phyloP scores from a whole-genome alignment of 2,329 filamentous ascomycete genomes.

The Paramyrothecium roridum region DNA sequence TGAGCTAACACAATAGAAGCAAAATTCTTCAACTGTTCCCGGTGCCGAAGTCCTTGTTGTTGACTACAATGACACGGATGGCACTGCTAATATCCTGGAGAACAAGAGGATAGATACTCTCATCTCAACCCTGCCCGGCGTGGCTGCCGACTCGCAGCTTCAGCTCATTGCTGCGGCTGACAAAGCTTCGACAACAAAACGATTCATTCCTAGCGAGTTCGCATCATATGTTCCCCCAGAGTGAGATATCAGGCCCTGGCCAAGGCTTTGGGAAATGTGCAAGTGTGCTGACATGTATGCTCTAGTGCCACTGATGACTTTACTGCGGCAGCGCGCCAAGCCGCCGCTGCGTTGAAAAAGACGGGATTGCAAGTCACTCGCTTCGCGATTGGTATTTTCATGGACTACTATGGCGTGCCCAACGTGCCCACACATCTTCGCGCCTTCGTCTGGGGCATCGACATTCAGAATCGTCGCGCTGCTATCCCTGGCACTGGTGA shows the following conservation, averaged over 20 bases:
- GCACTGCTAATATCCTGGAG: conserved; percentile 18
- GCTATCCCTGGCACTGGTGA: conserved; percentile 46
- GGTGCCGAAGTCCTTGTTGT: conserved; percentile 17
- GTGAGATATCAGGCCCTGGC: neutral
- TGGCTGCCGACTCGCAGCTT: conserved; percentile 26
- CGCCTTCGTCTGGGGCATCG: conserved; percentile 36
- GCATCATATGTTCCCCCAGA: conserved; percentile 21
- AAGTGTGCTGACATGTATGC: conserved; percentile 32
- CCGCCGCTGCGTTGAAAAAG: conserved; percentile 13
- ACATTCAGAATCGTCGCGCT: conserved; percentile 39
- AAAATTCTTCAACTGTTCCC: conserved; percentile 5
- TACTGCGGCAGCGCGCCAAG: neutral
- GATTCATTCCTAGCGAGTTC: conserved; percentile 41
- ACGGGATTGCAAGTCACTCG: neutral
- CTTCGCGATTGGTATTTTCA: conserved; percentile 30
- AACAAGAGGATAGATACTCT: conserved; percentile 38
- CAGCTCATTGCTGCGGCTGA: conserved; percentile 42
- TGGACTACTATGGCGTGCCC: conserved; percentile 40
- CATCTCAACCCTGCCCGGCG: conserved; percentile 35
- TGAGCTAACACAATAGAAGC: neutral
- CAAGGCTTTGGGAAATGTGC: neutral
- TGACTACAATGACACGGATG: conserved; percentile 22
- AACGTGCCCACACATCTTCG: conserved; percentile 30
- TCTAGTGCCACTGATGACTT: too few relatives aligned
- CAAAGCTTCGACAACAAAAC: conserved; percentile 28